These are phyloP conservation scores for Leishmania gerbilli DNA, from an alignment of 208 protist species.

Conservation along the genomic window DNA sequence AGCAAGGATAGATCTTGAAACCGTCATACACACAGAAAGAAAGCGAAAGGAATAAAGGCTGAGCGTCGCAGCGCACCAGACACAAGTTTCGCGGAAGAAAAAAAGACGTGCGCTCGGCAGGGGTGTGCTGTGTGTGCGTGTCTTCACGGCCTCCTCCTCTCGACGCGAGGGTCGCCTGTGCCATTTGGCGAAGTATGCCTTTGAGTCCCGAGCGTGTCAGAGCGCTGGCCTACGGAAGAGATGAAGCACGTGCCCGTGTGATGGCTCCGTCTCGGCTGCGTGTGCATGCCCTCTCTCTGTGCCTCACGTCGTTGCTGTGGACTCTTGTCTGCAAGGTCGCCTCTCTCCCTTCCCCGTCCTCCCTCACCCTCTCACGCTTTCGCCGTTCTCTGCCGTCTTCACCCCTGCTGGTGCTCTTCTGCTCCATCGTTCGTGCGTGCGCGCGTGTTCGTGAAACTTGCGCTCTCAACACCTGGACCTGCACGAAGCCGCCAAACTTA, in stretches of 20 bases:
- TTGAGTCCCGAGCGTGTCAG: not conserved
- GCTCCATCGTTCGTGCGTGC: slow-evolving; percentile 1
- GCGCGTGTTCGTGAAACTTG: not conserved
- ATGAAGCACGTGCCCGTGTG: not conserved
- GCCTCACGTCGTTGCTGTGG: not conserved
- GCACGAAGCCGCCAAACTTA: too few species aligned
- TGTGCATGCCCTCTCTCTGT: not conserved
- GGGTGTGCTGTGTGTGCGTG: not conserved
- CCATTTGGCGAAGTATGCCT: not conserved
- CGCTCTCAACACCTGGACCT: too few species aligned
- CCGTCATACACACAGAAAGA: not conserved
- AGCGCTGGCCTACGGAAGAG: not conserved
- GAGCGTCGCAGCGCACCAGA: not conserved
- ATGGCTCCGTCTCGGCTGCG: not conserved
- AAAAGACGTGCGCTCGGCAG: not conserved
- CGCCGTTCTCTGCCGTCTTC: not conserved
- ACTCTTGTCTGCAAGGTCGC: not conserved
- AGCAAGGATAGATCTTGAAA: not conserved
- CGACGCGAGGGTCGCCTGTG: not conserved
- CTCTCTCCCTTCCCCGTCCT: not conserved
- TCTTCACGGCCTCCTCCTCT: not conserved
- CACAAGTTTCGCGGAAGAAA: not conserved
- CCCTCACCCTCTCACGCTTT: not conserved
- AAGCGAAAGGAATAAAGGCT: not conserved
- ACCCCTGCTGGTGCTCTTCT: not conserved